These are phyloP conservation scores for Bipolaris oryzae DNA, from an alignment of 2,329 filamentous ascomycete genomes.

Conservation along the genomic window DNA sequence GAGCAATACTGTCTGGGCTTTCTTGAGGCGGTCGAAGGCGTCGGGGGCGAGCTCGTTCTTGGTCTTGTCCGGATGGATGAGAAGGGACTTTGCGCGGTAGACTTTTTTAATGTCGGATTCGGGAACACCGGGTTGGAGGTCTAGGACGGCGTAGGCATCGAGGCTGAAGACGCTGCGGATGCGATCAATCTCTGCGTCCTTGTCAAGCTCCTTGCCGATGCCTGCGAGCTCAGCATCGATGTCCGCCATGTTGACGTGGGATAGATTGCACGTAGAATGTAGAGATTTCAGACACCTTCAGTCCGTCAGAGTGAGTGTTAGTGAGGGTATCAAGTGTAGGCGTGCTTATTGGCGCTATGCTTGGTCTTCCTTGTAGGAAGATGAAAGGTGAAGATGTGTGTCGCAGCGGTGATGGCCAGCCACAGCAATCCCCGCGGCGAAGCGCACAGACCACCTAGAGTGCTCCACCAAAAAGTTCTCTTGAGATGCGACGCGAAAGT, in stretches of 20 bases:
- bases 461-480: slow-evolving; percentile 37
- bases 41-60: slow-evolving; percentile 88
- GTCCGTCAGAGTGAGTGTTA: neutral
- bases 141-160: slow-evolving; percentile 88
- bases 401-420: slow-evolving; percentile 3
- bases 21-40: slow-evolving; percentile 94
- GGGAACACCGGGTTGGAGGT: slow-evolving; percentile 91
- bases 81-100: slow-evolving; percentile 97
- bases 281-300: neutral
- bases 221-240: slow-evolving; percentile 76
- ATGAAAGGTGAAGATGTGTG: neutral
- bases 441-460: slow-evolving; percentile 25
- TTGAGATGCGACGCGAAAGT: slow-evolving; percentile 23
- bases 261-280: neutral
- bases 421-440: slow-evolving; percentile 28
- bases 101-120: slow-evolving; percentile 94
- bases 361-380: neutral
- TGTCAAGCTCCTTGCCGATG: slow-evolving; percentile 89
- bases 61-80: slow-evolving; percentile 99
- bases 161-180: slow-evolving; percentile 89
- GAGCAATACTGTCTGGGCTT: slow-evolving; percentile 87
- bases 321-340: neutral
- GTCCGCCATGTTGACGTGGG: slow-evolving; percentile 50
- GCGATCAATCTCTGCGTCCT: slow-evolving; percentile 95
- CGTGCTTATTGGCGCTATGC: neutral